phyloP scores from a whole-genome alignment of 345 rosid species.

The Eucalyptus cloeziana region DNA sequence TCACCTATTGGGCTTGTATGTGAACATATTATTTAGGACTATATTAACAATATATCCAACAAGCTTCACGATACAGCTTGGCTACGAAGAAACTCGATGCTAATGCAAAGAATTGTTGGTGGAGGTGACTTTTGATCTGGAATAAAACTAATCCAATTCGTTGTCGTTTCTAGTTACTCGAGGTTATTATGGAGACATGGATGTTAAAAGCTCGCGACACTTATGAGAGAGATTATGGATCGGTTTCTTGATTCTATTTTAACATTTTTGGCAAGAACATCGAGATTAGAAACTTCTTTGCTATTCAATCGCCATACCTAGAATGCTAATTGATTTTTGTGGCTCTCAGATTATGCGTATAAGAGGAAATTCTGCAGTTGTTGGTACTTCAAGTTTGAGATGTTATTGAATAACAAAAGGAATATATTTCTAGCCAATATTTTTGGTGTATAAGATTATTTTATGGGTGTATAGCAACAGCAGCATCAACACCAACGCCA shows the following conservation, averaged over 20 bases:
- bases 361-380: background rate
- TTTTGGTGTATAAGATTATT: background rate
- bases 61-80: background rate
- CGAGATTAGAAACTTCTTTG: background rate
- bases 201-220: background rate
- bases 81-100: background rate
- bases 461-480: background rate
- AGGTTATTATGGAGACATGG: background rate
- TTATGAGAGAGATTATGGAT: background rate
- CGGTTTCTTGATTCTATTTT: background rate
- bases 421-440: background rate
- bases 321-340: background rate
- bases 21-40: no score
- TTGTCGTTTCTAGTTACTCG: background rate
- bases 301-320: background rate
- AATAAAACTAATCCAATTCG: background rate
- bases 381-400: background rate
- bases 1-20: no score
- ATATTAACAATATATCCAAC: no score
- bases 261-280: background rate
- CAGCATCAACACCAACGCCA: background rate
- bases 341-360: background rate
- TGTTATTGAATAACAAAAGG: background rate
- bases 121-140: background rate
- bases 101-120: background rate